Evolutionary conservation across 169 alveolate species (phyloP).

Genomic region (Pseudocohnilembus persalinus): DNA sequence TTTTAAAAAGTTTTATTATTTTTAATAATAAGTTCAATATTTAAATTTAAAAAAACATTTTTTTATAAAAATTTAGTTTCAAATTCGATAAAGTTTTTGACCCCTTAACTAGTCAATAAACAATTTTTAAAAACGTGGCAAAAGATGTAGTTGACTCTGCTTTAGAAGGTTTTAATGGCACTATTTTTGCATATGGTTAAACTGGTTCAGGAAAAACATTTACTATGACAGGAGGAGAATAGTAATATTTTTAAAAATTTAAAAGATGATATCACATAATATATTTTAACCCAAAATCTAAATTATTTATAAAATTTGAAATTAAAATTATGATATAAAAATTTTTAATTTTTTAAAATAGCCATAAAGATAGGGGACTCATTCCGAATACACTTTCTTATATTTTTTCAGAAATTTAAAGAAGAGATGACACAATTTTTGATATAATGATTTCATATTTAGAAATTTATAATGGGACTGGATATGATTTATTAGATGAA

Average conservation of each 20-base stretch:
- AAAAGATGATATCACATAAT: conserved; percentile 1
- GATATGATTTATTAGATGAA: conserved; percentile 90
- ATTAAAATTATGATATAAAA: background rate
- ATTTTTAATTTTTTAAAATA: background rate
- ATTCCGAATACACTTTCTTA: conserved; percentile 90
- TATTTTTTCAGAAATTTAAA: conserved; percentile 79
- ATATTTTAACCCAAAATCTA: background rate
- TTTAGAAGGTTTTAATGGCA: conserved; percentile 86
- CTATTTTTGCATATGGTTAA: conserved; percentile 90
- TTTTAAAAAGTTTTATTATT: no score
- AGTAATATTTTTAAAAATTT: conserved; percentile 24
- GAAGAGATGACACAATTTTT: conserved; percentile 71
- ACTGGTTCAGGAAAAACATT: conserved; percentile 90
- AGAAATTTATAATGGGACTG: conserved; percentile 91
- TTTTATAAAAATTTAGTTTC: no score
- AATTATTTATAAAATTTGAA: background rate
- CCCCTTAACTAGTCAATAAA: conserved; percentile 76
- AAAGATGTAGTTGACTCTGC: conserved; percentile 73
- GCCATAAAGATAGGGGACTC: conserved; percentile 84
- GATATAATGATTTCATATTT: conserved; percentile 76
- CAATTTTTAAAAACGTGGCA: conserved; percentile 84
- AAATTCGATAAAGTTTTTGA: conserved; percentile 78
- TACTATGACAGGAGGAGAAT: conserved; percentile 89
- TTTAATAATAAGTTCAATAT: no score
- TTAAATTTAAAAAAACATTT: no score